Evolutionary conservation across 2,329 filamentous ascomycete genomes (phyloP), one percentile per base, ranked within the genome.

Genomic region (Epicoccum nigrum): DNA sequence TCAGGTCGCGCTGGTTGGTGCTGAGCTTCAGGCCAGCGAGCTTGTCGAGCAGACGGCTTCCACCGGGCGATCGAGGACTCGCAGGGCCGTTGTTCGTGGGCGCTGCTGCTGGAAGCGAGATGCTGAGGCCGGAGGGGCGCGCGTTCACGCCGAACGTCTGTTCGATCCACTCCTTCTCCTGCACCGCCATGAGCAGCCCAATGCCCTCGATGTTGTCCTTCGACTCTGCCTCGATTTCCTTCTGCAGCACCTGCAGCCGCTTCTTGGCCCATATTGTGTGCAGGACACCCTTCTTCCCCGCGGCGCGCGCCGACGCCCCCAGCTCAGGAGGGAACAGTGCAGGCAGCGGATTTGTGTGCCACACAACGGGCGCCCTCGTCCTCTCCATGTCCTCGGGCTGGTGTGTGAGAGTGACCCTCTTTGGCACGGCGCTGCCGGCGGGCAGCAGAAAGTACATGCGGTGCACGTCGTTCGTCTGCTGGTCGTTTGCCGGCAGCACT

Each of bases 231-330:
- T 83, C 84, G 61, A 96, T 93, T 77, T 96, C 92, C 51, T 80
- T 80, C 43, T 91, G 84, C 39, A 96, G 77, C 56, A 89, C 86
- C 25, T 85, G 84, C 17, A 96, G 76, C 33, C 92, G 81, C 71
- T 89, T 87, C 78, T 92, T 92, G 15, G 90, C 92, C 91, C 92
- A 97, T 51, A 93, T 85, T 2, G 90, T 96, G 69, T 96, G 92
- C 53, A 96, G 75, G 2, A 96, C 90, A 1, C 92, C 92, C 56
- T 90, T 88, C 63, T 86, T 86, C 6, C 90, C 89, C 0, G 86
- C 83, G 15, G 85, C 79, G 19, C 83, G 80, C 11, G 84, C 83
- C 17, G 84, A 87, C 3, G 83, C 81, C 1, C 88, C 87, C 19
- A 96, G 78, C 53, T 88, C 87, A 0, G 87, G 84, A 1, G 90